These are phyloP conservation scores for Aspergillus brasiliensis DNA, from an alignment of 2,329 filamentous ascomycete species.

Conservation along the genomic window DNA sequence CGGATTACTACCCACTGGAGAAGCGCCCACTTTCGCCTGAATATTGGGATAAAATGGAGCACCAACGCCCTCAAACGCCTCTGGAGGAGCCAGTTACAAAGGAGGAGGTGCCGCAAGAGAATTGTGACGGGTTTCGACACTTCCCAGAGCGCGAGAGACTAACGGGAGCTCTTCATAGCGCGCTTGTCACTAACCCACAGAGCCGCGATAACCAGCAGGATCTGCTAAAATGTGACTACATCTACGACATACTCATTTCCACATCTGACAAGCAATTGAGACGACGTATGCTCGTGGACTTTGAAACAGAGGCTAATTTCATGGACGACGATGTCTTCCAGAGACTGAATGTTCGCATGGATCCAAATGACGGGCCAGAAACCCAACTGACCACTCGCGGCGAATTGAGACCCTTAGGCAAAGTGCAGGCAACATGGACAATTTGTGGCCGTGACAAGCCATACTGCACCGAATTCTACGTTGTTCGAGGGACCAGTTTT, in stretches of 20 bases:
- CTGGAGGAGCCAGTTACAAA: neutral
- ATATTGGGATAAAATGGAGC: too few species aligned
- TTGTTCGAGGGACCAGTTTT: neutral
- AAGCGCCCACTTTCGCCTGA: too few species aligned
- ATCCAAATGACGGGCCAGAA: neutral
- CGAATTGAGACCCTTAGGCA: neutral
- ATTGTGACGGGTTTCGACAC: neutral
- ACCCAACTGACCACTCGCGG: neutral
- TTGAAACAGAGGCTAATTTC: constrained; percentile 3
- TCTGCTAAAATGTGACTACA: neutral
- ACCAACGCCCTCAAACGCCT: neutral
- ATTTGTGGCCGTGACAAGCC: neutral
- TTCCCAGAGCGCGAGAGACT: neutral
- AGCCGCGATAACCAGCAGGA: neutral
- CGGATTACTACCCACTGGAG: neutral
- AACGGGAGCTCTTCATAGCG: neutral
- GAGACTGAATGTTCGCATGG: neutral
- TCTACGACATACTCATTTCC: constrained; percentile 2
- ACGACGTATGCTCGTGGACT: constrained; percentile 2
- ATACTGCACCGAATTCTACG: neutral
- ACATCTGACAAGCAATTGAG: neutral
- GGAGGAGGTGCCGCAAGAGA: neutral
- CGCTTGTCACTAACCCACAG: neutral
- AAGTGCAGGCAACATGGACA: neutral
- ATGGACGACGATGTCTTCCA: neutral